Percentiles rank a stretch among this genome's conserved stretches.
Evolutionary conservation across 2,329 filamentous ascomycete genomes (phyloP).

Genomic region (Nectriaceae sp.): DNA sequence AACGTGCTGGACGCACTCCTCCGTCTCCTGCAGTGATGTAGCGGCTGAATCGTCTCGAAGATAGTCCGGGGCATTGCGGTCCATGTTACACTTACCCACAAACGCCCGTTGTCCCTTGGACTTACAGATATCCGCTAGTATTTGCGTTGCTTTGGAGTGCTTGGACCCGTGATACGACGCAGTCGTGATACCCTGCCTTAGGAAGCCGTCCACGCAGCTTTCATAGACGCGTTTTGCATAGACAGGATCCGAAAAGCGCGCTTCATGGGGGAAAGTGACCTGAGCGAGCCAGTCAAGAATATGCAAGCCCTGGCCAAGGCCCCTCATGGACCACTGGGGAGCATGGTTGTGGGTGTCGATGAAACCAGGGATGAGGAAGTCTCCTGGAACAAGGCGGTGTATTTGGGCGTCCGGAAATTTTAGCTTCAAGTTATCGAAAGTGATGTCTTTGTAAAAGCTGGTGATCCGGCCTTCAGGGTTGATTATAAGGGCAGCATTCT

Average conservation of each 20-base stretch:
- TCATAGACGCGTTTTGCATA: slow-evolving; percentile 57
- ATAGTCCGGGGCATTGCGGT: slow-evolving; percentile 56
- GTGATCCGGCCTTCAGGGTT: slow-evolving; percentile 26
- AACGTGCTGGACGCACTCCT: slow-evolving; percentile 50
- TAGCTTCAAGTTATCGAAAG: slow-evolving; percentile 11
- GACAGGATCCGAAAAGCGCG: slow-evolving; percentile 54
- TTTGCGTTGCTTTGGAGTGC: slow-evolving; percentile 57
- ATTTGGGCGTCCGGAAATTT: not conserved
- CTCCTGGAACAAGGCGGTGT: slow-evolving; percentile 36
- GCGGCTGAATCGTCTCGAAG: slow-evolving; percentile 49
- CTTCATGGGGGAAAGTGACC: slow-evolving; percentile 67
- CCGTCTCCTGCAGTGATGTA: slow-evolving; percentile 52
- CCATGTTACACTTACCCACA: slow-evolving; percentile 65
- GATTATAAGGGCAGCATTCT: slow-evolving; percentile 38
- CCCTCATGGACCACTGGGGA: slow-evolving; percentile 54
- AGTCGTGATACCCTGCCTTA: slow-evolving; percentile 64
- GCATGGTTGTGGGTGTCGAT: slow-evolving; percentile 72
- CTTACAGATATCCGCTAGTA: slow-evolving; percentile 56
- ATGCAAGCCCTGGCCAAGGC: slow-evolving; percentile 52
- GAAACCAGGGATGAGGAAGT: slow-evolving; percentile 61
- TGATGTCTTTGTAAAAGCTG: slow-evolving; percentile 18
- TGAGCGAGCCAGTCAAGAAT: slow-evolving; percentile 64
- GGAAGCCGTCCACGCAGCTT: slow-evolving; percentile 55
- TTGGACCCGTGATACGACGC: slow-evolving; percentile 61
- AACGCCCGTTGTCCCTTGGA: slow-evolving; percentile 58